A percentile compares a stretch with the other conserved stretches of the same genome.
These are phyloP conservation scores for Salix dunnii DNA, from an alignment of 345 rosid genomes.

Conservation along the genomic window DNA sequence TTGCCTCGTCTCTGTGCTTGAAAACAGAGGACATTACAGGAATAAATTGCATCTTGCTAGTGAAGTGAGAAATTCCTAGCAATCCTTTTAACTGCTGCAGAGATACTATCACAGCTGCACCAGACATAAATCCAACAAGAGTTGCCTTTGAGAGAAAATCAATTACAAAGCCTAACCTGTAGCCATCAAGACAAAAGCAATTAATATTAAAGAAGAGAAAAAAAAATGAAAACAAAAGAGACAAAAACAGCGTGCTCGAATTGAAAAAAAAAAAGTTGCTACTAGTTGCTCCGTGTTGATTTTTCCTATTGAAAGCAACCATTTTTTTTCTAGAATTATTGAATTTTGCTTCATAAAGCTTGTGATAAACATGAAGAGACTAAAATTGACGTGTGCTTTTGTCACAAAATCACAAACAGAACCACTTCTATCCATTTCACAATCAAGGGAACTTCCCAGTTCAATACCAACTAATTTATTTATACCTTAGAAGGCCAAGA, in stretches of 20 bases:
- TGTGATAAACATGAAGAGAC: neutral
- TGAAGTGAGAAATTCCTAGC: conserved; percentile 94
- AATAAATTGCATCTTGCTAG: conserved; percentile 75
- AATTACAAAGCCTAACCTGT: conserved; percentile 89
- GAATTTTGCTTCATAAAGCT: neutral
- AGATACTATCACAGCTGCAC: conserved; percentile 92
- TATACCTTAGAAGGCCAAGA: conserved; percentile 77
- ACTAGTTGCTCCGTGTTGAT: neutral
- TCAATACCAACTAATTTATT: neutral
- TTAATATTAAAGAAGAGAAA: neutral
- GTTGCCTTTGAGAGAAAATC: conserved; percentile 98
- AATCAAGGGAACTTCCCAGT: neutral
- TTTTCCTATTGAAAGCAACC: neutral
- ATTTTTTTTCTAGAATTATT: neutral
- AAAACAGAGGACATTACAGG: conserved; percentile 69
- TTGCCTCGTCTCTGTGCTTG: conserved; percentile 60
- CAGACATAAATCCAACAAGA: conserved; percentile 93
- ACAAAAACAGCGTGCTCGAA: neutral
- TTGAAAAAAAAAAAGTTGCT: neutral
- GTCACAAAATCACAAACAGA: neutral
- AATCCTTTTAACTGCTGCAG: conserved; percentile 91
- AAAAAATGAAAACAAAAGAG: neutral
- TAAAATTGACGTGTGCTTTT: neutral
- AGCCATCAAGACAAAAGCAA: conserved; percentile 13
- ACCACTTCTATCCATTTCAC: neutral